A percentile compares a stretch with the other conserved stretches of the same genome.
These are phyloP conservation scores for Puccinia hordei DNA, from an alignment of 1,284 basidiomycete genomes.

Conservation along the genomic window DNA sequence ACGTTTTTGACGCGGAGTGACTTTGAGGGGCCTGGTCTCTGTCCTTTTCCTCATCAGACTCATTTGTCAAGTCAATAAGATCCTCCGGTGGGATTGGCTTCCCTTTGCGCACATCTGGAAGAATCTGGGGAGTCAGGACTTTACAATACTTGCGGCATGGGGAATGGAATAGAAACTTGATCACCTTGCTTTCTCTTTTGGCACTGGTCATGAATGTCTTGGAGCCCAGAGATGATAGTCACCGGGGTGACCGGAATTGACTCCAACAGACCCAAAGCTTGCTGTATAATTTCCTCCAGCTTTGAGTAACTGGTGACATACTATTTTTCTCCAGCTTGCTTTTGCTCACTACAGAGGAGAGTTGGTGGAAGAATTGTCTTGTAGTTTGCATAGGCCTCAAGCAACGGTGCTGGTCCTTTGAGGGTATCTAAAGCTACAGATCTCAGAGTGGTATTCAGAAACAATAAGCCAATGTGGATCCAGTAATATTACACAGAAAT, in stretches of 20 bases:
- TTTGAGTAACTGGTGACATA: background rate
- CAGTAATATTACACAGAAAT: no score
- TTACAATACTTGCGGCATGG: background rate
- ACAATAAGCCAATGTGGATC: background rate
- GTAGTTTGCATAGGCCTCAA: constrained; percentile 19
- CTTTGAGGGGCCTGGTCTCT: background rate
- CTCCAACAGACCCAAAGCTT: constrained; percentile 10
- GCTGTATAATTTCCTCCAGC: constrained; percentile 13
- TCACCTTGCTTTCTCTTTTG: constrained; percentile 17
- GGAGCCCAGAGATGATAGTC: background rate
- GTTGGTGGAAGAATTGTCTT: background rate
- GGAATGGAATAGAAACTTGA: no score
- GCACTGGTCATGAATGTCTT: background rate
- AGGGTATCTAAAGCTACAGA: constrained; percentile 9
- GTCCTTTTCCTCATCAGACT: background rate
- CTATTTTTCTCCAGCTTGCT: constrained; percentile 16
- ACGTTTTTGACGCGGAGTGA: no score
- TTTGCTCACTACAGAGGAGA: constrained; percentile 8
- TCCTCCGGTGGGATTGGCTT: constrained; percentile 20
- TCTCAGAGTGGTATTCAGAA: background rate
- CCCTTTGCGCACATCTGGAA: constrained; percentile 10
- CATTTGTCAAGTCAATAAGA: constrained; percentile 16
- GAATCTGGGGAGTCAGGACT: background rate
- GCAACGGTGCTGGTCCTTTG: constrained; percentile 14
- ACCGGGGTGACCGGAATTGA: background rate